Percentiles rank a stretch among this genome's conserved stretches.
phyloP scores from a whole-genome alignment of 2,329 filamentous ascomycete genomes.

The Chaetomiaceae sp. region DNA sequence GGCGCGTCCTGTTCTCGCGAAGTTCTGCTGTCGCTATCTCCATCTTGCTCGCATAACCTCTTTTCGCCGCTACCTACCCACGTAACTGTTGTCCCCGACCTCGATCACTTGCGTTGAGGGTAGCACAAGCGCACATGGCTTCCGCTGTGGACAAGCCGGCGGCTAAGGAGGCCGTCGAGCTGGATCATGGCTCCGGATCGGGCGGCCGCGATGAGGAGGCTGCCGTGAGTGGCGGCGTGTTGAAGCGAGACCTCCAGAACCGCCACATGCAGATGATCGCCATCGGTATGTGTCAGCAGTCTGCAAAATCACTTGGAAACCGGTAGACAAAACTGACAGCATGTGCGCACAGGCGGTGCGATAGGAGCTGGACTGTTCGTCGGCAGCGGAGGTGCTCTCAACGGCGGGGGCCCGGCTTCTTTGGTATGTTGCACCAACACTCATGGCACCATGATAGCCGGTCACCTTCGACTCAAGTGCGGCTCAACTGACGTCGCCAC shows the following conservation, averaged over 20 bases:
- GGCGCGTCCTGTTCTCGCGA: no score
- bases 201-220: constrained; percentile 1
- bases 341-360: constrained; percentile 32
- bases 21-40: neutral
- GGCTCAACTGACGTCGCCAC: no score
- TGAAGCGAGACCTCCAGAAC: constrained; percentile 8
- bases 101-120: neutral
- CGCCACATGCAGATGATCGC: constrained; percentile 36
- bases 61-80: neutral
- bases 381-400: constrained; percentile 55
- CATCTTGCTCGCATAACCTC: neutral
- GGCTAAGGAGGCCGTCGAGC: constrained; percentile 18
- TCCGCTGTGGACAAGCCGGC: constrained; percentile 1
- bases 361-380: constrained; percentile 61
- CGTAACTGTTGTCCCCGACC: neutral
- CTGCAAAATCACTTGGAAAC: no score
- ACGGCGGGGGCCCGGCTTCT: constrained; percentile 52
- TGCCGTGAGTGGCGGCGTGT: neutral
- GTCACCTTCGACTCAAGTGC: no score
- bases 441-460: no score
- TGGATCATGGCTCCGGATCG: constrained; percentile 11
- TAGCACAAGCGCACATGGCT: neutral
- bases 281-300: constrained; percentile 30
- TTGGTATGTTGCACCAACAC: constrained; percentile 25
- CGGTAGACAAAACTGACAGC: neutral